phyloP scores from a whole-genome alignment of 148 eudicot species.

The Camellia sinensis region DNA sequence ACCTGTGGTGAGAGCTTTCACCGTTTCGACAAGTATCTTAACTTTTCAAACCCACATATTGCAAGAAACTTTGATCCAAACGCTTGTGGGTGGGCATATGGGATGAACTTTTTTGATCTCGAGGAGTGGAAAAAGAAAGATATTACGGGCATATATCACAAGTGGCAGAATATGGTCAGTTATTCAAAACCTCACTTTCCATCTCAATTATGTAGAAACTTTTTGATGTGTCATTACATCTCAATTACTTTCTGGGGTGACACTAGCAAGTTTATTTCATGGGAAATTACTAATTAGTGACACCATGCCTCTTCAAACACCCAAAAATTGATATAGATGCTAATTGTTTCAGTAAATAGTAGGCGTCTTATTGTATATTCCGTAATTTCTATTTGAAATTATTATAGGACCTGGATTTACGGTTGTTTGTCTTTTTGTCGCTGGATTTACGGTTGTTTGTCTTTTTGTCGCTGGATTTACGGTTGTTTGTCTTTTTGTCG shows the following conservation, averaged over 20 bases:
- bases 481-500: too few species aligned
- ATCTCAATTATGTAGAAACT: conserved; percentile 5
- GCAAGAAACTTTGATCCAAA: conserved; percentile 71
- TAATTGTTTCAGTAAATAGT: background rate
- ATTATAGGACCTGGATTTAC: background rate
- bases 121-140: conserved; percentile 76
- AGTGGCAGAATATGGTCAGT: conserved; percentile 86
- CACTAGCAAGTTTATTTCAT: background rate
- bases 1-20: conserved; percentile 92
- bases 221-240: background rate
- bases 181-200: background rate
- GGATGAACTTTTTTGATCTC: conserved; percentile 90
- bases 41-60: conserved; percentile 82
- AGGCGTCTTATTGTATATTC: background rate
- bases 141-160: conserved; percentile 86
- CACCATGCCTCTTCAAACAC: background rate
- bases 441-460: too few species aligned
- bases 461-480: too few species aligned
- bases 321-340: background rate
- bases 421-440: background rate
- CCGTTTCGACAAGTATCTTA: conserved; percentile 80
- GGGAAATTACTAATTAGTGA: background rate
- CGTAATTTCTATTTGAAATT: background rate
- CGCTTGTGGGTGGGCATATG: conserved; percentile 97
- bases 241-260: background rate